Base-by-base conservation (phyloP, 495 filamentous ascomycete genomes). In the Xylaria acuta region DNA sequence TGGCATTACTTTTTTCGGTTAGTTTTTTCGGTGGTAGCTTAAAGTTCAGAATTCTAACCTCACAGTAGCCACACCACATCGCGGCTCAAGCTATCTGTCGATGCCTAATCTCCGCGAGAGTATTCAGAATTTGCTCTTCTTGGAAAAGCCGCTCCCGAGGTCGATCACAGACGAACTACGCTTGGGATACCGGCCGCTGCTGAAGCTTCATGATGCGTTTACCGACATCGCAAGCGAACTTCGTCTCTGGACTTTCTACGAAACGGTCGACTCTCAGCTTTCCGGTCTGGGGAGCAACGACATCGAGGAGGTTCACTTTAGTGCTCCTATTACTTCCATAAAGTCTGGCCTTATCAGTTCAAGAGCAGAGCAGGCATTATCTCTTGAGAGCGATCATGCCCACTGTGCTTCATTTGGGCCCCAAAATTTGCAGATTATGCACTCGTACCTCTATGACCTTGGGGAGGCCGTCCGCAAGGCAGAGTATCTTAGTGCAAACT, bases 241-340 rank as follows among this genome's bases (percentile, higher is more conserved):
- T 56, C 89, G 88, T 60, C 80, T 92, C n/a, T 92, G 89, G 87
- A 88, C 89, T 5, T 90, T 91, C 38, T 87, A 90, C 43, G 90
- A 92, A 75, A 92, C 88, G 0, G 76, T 86, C 3, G 90, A 92
- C 73, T 90, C 90, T 0, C 81, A 83, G 9, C 79, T 92, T 47
- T 84, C 85, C 5, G 83, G 88, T 25, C 68, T 82, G 6, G 78
- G 78, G 1, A 73, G 69, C 3, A 68, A 69, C 11, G 73, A 75
- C 7, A 58, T 69, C 43, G 75, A 77, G 34, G 81, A 84, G 45
- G 80, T 85, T 12, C 81, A 84, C 72, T 83, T 84, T 70, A 85
- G 85, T 49, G 89, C 88, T 2, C 88, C 90, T 1, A 83, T 92
- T 14, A 88, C 89, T 4, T 90, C 90, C 0, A 89, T 90, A 69